These are phyloP conservation scores for Cardamine occulta DNA, from an alignment of 345 rosid genomes.

Conservation along the genomic window DNA sequence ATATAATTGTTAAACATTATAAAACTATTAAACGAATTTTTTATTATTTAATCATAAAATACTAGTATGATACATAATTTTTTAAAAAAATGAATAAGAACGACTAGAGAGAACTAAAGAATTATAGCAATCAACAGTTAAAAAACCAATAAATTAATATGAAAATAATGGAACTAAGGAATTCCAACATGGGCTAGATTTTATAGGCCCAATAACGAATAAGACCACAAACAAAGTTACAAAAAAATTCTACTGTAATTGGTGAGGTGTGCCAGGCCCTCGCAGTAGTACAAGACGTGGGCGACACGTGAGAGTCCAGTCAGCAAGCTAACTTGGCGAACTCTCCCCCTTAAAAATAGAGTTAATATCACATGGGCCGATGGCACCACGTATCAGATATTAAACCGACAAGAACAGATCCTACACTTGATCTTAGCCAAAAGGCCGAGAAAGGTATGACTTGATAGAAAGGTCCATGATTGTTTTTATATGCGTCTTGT, in stretches of 20 bases:
- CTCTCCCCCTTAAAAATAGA: constrained; percentile 8
- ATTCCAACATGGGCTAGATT: not conserved
- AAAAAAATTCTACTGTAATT: not conserved
- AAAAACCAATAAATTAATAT: not conserved
- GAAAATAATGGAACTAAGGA: not conserved
- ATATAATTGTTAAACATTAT: not conserved
- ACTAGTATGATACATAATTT: too few species aligned
- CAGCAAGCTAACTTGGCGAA: constrained; percentile 7
- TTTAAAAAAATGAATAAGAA: too few species aligned
- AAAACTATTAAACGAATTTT: too few species aligned
- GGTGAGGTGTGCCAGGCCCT: constrained; percentile 14
- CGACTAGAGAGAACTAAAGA: too few species aligned
- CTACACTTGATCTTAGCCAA: constrained; percentile 76
- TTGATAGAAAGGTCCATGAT: accelerated
- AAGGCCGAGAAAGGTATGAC: constrained; percentile 65
- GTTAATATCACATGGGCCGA: constrained; percentile 6
- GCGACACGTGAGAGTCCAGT: not conserved
- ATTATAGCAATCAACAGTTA: too few species aligned
- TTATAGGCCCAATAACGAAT: not conserved
- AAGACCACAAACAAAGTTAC: too few species aligned
- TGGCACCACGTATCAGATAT: constrained; percentile 49
- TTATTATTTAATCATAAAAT: too few species aligned
- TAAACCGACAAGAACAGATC: constrained; percentile 65
- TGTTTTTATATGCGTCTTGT: not conserved
- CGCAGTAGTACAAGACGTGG: not conserved